phyloP scores from a whole-genome alignment of 805 yeast species.

The Candida peoriensis region DNA sequence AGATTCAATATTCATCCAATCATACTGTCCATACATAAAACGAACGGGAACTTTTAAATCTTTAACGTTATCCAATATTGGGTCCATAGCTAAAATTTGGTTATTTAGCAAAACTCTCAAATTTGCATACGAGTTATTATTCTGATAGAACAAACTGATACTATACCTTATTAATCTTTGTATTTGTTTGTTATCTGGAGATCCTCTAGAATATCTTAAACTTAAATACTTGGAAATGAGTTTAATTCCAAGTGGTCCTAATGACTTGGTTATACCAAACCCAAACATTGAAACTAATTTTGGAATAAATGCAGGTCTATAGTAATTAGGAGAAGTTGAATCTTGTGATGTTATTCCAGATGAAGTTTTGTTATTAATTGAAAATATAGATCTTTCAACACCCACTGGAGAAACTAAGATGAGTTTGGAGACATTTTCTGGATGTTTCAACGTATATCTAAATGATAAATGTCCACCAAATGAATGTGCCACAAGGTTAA shows the following conservation, averaged over 20 bases:
- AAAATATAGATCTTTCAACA: conserved; percentile 62
- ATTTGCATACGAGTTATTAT: conserved; percentile 14
- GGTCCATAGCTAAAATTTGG: conserved; percentile 54
- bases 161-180: conserved; percentile 19
- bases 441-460: conserved; percentile 56
- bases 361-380: conserved; percentile 35
- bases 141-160: conserved; percentile 17
- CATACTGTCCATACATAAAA: conserved; percentile 60
- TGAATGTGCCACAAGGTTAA: conserved; percentile 72
- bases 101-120: conserved; percentile 15
- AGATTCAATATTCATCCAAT: conserved; percentile 65
- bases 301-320: conserved; percentile 27
- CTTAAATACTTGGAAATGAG: conserved; percentile 23
- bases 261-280: conserved; percentile 43
- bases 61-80: conserved; percentile 54
- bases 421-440: conserved; percentile 46
- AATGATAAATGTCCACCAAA: conserved; percentile 73
- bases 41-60: conserved; percentile 27
- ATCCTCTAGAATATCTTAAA: conserved; percentile 13
- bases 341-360: conserved; percentile 13
- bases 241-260: conserved; percentile 38
- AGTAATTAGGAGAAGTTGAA: conserved; percentile 20
- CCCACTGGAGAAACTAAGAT: conserved; percentile 75
- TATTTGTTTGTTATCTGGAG: conserved; percentile 15
- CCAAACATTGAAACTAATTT: conserved; percentile 28